phyloP scores from a whole-genome alignment of 441 rosid genomes.

The Metrosideros polymorpha region DNA sequence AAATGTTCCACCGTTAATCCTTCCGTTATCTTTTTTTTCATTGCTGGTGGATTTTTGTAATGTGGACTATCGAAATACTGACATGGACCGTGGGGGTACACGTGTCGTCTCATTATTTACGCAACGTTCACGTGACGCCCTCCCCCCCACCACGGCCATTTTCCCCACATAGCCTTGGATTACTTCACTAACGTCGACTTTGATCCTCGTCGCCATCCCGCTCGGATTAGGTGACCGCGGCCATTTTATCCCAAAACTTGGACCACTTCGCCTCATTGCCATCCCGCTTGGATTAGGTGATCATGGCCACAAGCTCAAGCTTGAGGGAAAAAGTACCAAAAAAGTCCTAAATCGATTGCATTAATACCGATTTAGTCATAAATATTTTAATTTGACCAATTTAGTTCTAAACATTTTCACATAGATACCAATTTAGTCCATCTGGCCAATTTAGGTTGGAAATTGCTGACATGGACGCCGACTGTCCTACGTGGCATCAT shows the following conservation, averaged over 20 bases:
- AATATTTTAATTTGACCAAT: too few relatives aligned
- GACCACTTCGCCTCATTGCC: not conserved
- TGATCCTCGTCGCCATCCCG: not conserved
- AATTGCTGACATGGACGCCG: too few relatives aligned
- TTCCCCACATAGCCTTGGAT: not conserved
- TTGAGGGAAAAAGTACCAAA: too few relatives aligned
- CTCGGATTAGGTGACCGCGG: not conserved
- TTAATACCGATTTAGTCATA: too few relatives aligned
- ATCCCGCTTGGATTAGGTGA: not conserved
- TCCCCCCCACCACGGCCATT: not conserved
- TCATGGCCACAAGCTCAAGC: not conserved
- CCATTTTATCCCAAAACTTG: too few relatives aligned
- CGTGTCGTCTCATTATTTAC: not conserved
- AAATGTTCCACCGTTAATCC: not conserved
- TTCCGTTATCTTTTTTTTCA: not conserved
- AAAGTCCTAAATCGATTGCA: too few relatives aligned
- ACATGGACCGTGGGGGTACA: not conserved
- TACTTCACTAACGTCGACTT: not conserved
- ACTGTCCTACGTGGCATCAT: too few relatives aligned
- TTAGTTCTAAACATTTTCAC: too few relatives aligned
- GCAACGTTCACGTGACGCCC: not conserved
- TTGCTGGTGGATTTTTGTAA: not conserved
- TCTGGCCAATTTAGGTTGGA: too few relatives aligned
- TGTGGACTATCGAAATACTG: too few relatives aligned
- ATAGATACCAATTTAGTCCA: too few relatives aligned